These are phyloP conservation scores for Raffaelea deltoideospora DNA, from an alignment of 2,329 filamentous ascomycete species.

Conservation along the genomic window DNA sequence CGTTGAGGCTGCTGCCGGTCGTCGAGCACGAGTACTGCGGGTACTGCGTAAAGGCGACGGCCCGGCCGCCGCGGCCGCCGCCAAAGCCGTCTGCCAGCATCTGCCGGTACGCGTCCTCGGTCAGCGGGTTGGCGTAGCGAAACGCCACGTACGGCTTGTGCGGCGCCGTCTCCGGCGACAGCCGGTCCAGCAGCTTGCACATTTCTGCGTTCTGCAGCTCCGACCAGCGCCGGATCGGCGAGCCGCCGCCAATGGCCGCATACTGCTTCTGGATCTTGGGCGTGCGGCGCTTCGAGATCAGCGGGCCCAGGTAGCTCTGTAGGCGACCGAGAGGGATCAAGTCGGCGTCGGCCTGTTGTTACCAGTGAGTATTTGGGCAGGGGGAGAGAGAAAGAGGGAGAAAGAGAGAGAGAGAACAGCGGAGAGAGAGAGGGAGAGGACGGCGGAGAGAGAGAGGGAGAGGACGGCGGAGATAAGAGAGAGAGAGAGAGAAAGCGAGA, in stretches of 20 bases:
- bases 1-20: constrained; percentile 88
- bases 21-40: constrained; percentile 98
- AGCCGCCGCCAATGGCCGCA: constrained; percentile 88
- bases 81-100: constrained; percentile 84
- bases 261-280: constrained; percentile 97
- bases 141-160: constrained; percentile 98
- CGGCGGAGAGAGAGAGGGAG: no score
- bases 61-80: constrained; percentile 73
- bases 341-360: constrained; percentile 79
- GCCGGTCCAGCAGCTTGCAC: constrained; percentile 90
- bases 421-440: no score
- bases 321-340: constrained; percentile 88
- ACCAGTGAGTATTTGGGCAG: no score
- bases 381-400: neutral
- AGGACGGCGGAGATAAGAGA: no score
- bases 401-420: no score
- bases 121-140: constrained; percentile 83
- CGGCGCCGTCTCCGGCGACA: constrained; percentile 82
- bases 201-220: constrained; percentile 88
- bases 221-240: constrained; percentile 94
- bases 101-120: constrained; percentile 79
- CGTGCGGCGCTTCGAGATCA: constrained; percentile 75
- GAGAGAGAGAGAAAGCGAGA: no score
- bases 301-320: constrained; percentile 77
- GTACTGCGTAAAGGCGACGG: constrained; percentile 95